Evolutionary conservation across 2,329 filamentous ascomycete species (phyloP), one percentile per base, ranked within the genome.

Genomic region (Penicillium nordicum): DNA sequence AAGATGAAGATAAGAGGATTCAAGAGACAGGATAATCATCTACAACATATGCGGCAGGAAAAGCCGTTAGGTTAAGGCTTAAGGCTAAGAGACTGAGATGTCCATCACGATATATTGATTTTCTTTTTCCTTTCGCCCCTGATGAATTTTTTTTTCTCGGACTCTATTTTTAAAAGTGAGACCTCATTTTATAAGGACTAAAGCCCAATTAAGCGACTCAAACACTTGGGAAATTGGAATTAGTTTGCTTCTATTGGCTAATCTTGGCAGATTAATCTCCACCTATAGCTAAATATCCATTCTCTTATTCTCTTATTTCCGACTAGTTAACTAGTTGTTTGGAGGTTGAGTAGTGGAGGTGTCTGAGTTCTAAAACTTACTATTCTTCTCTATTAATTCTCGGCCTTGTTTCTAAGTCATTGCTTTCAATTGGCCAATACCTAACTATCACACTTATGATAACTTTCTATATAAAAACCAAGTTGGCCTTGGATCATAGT

Each of bases 151-250:
- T 27, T 21, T 37, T 41, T 50, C 50, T 43, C 18, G 14, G 3
- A 3, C 25, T 10, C 38, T 52, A 52, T 52, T 52, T 48, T 42
- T 34, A 36, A 36, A 36, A 50, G 23, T 43, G 41, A 55, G 45
- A 50, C 52, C 43, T 45, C 41, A 27, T 50, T 10, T 50, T 23
- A 21, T 14, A 11, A 25, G 18, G 51, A 49, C 27, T n/a, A 37
- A 46, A 21, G 21, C n/a, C n/a, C n/a, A 12, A 10, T 50, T 30
- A 21, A 36, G 36, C 51, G 45, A 50, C 40, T 9, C 10, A 42
- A 23, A 23, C 34, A 18, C 5, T 47, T 36, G 4, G 11, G n/a
- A n/a, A 43, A 18, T 16, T 23, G 7, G 7, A 23, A 42, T 41
- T 30, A 10, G 2, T 30, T 30, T 7, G 10, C n/a, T 55, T 50